These are phyloP conservation scores for Dichomitus squalens DNA, from an alignment of 1,284 basidiomycete species.

Conservation along the genomic window DNA sequence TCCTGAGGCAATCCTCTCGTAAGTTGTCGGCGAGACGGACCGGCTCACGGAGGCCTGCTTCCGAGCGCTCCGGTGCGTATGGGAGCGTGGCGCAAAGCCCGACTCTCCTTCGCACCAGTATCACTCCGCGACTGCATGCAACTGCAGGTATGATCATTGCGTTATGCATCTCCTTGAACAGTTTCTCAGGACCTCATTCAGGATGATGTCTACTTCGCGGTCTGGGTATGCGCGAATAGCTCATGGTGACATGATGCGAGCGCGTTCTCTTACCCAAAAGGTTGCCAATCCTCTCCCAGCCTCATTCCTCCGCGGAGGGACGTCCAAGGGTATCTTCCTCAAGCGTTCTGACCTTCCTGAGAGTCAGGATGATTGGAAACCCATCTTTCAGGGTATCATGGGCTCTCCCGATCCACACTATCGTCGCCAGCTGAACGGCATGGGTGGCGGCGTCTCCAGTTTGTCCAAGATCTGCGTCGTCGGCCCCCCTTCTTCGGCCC, in stretches of 20 bases:
- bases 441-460: slow-evolving; percentile 82
- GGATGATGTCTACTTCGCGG: neutral
- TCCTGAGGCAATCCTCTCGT: too few species aligned
- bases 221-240: neutral
- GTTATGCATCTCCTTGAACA: too few species aligned
- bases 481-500: slow-evolving; percentile 44
- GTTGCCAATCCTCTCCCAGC: slow-evolving; percentile 53
- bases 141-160: too few species aligned
- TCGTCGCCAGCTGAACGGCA: slow-evolving; percentile 79
- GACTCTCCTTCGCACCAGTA: too few species aligned
- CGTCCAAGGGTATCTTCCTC: slow-evolving; percentile 79
- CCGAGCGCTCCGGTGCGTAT: too few species aligned
- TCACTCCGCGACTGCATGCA: too few species aligned
- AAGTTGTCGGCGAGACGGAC: too few species aligned
- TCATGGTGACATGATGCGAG: neutral
- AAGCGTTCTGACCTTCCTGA: slow-evolving; percentile 52
- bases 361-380: slow-evolving; percentile 52
- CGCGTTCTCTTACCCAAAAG: neutral
- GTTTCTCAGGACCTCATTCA: neutral
- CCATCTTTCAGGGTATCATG: slow-evolving; percentile 77
- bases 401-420: slow-evolving; percentile 79
- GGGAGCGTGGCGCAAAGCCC: too few species aligned
- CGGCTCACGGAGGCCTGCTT: too few species aligned
- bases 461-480: slow-evolving; percentile 83
- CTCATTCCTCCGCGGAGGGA: slow-evolving; percentile 71